Evolutionary conservation across 805 yeast genomes (phyloP).

Genomic region (Hanseniaspora nectarophila): DNA sequence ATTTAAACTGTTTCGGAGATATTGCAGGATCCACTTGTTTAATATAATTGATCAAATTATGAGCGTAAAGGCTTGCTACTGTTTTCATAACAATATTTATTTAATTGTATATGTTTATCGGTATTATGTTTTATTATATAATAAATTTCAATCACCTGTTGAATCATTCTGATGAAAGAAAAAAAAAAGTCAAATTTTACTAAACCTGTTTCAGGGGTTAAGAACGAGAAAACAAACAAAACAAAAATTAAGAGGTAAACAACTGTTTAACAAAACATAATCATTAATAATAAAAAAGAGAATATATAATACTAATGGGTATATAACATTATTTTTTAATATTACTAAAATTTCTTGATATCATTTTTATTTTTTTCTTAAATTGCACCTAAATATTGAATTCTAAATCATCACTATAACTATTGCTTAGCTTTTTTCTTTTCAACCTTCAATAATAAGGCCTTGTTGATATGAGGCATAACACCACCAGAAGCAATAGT

Average conservation of each 20-base stretch:
- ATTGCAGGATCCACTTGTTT: neutral
- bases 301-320: neutral
- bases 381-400: neutral
- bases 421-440: conserved; percentile 31
- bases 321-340: neutral
- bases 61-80: neutral
- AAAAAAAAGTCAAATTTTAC: no score
- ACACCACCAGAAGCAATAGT: conserved; percentile 98
- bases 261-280: neutral
- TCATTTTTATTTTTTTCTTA: neutral
- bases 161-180: no score
- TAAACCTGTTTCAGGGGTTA: no score
- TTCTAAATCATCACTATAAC: neutral
- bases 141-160: no score
- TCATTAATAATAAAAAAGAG: no score
- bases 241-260: no score
- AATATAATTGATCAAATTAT: neutral
- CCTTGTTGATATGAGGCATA: conserved; percentile 82
- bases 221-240: neutral
- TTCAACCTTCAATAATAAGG: conserved; percentile 65
- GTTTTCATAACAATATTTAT: no score
- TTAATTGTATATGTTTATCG: no score
- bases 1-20: conserved; percentile 21
- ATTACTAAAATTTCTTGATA: neutral
- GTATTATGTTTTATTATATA: no score